phyloP scores from a whole-genome alignment of 2,329 filamentous ascomycete species.

The Sporothrix variecibatus region DNA sequence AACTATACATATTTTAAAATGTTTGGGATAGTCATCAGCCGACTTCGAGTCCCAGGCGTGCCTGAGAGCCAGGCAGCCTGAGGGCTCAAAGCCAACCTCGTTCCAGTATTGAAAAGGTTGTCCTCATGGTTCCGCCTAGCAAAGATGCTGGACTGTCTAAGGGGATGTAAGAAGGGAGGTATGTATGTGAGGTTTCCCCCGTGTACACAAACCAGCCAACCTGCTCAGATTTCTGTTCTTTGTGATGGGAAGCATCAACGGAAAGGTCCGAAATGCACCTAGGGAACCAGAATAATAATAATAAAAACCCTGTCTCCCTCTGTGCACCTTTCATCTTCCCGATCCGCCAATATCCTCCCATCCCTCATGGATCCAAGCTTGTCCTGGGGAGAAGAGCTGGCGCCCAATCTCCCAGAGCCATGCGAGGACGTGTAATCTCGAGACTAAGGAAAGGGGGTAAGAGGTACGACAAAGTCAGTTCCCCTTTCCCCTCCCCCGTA shows the following conservation, averaged over 20 bases:
- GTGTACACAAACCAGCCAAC: not conserved
- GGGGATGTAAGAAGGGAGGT: not conserved
- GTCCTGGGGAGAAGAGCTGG: not conserved
- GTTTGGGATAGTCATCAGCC: conserved; percentile 34
- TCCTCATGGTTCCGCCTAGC: conserved; percentile 10
- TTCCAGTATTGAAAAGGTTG: not conserved
- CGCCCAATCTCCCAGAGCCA: not conserved
- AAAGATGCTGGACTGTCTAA: not conserved
- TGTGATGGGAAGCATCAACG: not conserved
- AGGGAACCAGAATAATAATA: not conserved
- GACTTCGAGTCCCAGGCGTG: not conserved
- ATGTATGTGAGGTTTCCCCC: no score
- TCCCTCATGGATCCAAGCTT: conserved; percentile 2
- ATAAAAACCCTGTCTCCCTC: not conserved
- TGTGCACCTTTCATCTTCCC: not conserved
- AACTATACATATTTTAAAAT: conserved; percentile 37
- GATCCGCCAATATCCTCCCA: not conserved
- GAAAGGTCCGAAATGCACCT: not conserved
- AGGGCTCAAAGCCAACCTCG: not conserved
- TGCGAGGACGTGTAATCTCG: not conserved
- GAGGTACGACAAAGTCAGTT: not conserved
- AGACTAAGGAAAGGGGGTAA: conserved; percentile 1
- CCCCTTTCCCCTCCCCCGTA: not conserved
- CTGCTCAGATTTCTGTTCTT: conserved; percentile 44
- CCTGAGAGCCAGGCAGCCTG: not conserved